These are phyloP conservation scores for Taxillus chinensis DNA, from an alignment of 164 flowering plant species.

Conservation along the genomic window DNA sequence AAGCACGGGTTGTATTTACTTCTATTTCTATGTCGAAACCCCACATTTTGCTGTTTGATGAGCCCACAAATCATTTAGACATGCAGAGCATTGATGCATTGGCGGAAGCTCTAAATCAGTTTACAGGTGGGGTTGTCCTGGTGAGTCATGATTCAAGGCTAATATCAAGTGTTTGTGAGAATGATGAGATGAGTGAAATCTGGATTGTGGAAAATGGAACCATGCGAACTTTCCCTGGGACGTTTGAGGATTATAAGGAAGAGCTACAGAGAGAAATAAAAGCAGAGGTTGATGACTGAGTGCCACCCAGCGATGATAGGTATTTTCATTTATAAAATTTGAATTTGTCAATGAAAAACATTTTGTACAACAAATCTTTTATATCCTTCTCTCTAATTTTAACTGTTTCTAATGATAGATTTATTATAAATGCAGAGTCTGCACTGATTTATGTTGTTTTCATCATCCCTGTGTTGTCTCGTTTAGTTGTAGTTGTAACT, in stretches of 20 bases:
- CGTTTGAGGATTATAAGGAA: constrained; percentile 73
- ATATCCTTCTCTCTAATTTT: too few species aligned
- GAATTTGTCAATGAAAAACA: too few species aligned
- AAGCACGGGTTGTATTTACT: constrained; percentile 66
- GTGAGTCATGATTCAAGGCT: constrained; percentile 79
- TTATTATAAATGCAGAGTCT: too few species aligned
- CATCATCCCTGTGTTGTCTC: too few species aligned
- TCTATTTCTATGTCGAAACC: constrained; percentile 86
- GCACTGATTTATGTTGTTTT: too few species aligned
- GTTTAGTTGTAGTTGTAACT: too few species aligned
- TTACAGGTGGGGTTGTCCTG: constrained; percentile 73
- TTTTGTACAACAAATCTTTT: too few species aligned
- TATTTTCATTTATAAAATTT: too few species aligned
- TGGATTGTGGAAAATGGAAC: constrained; percentile 78
- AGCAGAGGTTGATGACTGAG: constrained; percentile 68
- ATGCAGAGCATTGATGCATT: constrained; percentile 87
- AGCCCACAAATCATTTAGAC: constrained; percentile 69
- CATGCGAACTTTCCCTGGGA: constrained; percentile 36
- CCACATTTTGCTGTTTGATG: constrained; percentile 57
- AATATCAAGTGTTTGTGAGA: constrained; percentile 74
- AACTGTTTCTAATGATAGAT: too few species aligned
- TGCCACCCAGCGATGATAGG: too few species aligned
- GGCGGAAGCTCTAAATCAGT: constrained; percentile 75
- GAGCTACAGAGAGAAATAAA: constrained; percentile 56
- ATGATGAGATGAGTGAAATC: constrained; percentile 66